Evolutionary conservation across 306 rosid species (phyloP).

Genomic region (Boehmeria nivea): DNA sequence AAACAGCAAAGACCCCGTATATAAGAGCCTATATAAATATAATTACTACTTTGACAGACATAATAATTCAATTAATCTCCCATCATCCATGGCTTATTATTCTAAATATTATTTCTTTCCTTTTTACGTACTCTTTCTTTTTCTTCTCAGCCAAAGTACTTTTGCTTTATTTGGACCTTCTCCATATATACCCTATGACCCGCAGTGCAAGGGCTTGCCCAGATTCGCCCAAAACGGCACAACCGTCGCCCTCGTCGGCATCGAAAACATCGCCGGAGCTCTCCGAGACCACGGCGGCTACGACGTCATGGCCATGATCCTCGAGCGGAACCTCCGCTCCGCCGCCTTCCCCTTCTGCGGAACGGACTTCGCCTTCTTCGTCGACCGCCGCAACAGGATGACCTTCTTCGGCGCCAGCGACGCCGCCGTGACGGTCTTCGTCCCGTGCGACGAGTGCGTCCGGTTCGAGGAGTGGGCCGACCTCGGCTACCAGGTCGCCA

Average conservation of each 20-base stretch:
- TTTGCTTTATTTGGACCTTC: too few relatives aligned
- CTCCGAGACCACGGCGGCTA: background rate
- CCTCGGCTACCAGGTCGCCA: background rate
- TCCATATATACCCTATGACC: too few relatives aligned
- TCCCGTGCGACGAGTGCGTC: background rate
- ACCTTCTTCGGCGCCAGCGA: background rate
- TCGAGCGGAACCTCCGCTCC: background rate
- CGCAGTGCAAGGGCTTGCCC: too few relatives aligned
- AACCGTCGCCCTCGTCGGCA: background rate
- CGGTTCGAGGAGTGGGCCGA: background rate
- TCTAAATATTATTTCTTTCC: too few relatives aligned
- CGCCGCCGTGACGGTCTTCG: background rate
- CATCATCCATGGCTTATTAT: too few relatives aligned
- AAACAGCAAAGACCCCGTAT: too few relatives aligned
- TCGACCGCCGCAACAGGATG: background rate
- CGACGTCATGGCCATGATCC: background rate
- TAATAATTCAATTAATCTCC: too few relatives aligned
- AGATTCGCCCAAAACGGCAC: background rate
- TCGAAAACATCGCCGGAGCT: background rate
- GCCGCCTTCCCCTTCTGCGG: background rate
- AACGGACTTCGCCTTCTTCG: background rate
- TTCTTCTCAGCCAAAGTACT: too few relatives aligned
- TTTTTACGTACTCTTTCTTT: too few relatives aligned
- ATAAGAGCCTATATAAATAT: too few relatives aligned
- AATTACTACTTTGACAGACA: too few relatives aligned